A percentile compares a stretch with the other conserved stretches of the same genome.
These are phyloP conservation scores for Dothistroma septosporum DNA, from an alignment of 2,329 filamentous ascomycete species.

Conservation along the genomic window DNA sequence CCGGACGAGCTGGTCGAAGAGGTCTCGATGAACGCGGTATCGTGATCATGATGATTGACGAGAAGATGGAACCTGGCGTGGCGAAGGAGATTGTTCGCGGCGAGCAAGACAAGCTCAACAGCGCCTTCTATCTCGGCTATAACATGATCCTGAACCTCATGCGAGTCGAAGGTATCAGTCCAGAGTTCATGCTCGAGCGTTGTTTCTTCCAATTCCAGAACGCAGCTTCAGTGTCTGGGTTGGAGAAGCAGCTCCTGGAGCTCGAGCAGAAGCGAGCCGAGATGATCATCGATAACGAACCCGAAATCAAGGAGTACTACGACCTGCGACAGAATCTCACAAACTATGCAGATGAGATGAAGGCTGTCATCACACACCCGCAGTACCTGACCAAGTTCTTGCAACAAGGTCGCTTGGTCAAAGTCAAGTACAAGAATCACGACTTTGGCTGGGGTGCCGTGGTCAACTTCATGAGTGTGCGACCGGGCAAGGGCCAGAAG, in stretches of 20 bases:
- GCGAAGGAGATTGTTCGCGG: constrained; percentile 94
- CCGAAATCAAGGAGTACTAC: constrained; percentile 89
- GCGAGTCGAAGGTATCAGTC: constrained; percentile 97
- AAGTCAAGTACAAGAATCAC: constrained; percentile 71
- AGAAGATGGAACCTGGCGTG: constrained; percentile 90
- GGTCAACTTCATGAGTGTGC: constrained; percentile 64
- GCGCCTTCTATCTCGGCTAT: constrained; percentile 94
- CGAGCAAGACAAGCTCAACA: constrained; percentile 95
- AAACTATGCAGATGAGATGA: constrained; percentile 81
- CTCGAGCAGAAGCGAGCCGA: constrained; percentile 70
- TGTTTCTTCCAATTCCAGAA: constrained; percentile 99
- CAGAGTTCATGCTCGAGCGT: constrained; percentile 96
- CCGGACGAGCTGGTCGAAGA: constrained; percentile 90
- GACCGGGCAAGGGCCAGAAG: constrained; percentile 58
- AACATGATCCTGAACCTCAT: constrained; percentile 98
- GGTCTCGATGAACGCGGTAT: constrained; percentile 96
- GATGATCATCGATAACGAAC: constrained; percentile 78
- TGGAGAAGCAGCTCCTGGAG: constrained; percentile 78
- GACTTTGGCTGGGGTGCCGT: constrained; percentile 97
- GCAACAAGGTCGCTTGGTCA: constrained; percentile 80
- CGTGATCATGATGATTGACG: constrained; percentile 99
- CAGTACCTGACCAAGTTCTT: constrained; percentile 80
- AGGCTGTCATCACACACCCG: constrained; percentile 85
- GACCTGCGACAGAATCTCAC: constrained; percentile 80
- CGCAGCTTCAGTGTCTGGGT: constrained; percentile 72